phyloP scores from a whole-genome alignment of 495 filamentous ascomycete species.

The Annulohypoxylon stygium region DNA sequence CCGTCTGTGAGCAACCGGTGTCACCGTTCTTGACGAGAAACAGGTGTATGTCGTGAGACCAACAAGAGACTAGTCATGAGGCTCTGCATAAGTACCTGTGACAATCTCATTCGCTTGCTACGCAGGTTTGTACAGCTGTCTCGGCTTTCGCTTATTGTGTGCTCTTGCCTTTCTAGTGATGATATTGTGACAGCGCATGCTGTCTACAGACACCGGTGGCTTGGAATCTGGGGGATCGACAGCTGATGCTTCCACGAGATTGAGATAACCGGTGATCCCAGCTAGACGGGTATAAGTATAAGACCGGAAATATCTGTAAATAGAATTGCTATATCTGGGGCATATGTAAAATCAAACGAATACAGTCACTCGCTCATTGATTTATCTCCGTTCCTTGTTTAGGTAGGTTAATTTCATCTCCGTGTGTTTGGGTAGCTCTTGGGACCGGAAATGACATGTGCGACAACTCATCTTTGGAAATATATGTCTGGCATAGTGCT shows the following conservation, averaged over 20 bases:
- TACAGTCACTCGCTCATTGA: neutral
- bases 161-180: neutral
- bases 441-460: no score
- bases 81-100: neutral
- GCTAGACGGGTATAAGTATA: constrained; percentile 6
- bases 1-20: neutral
- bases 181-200: neutral
- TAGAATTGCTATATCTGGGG: constrained; percentile 5
- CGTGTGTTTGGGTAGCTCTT: no score
- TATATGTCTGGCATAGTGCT: no score
- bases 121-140: neutral
- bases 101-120: neutral
- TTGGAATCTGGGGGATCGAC: constrained; percentile 7
- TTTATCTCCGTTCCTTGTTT: constrained; percentile 10
- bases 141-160: neutral
- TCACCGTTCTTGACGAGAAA: neutral
- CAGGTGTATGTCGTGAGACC: neutral
- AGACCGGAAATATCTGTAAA: constrained; percentile 10
- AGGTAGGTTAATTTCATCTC: no score
- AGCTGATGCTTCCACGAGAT: neutral
- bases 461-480: no score
- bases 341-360: neutral
- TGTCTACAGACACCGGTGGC: neutral
- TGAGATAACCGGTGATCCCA: neutral
- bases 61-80: neutral